These are phyloP conservation scores for Ophiostoma sp. DNA, from an alignment of 2,329 filamentous ascomycete genomes.

Conservation along the genomic window DNA sequence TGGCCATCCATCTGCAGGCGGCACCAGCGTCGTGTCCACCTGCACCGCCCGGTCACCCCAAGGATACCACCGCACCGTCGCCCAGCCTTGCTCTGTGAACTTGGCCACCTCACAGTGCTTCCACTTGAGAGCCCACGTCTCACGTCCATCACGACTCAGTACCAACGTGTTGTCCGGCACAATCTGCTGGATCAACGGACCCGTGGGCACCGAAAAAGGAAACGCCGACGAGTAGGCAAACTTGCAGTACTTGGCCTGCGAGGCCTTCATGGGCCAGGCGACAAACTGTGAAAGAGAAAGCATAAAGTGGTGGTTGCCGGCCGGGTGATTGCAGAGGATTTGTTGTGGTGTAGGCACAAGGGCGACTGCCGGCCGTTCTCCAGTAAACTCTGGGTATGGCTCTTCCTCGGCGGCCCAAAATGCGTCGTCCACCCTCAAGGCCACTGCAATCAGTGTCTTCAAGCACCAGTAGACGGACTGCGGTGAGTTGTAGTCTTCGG, in stretches of 20 bases:
- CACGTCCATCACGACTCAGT: constrained; percentile 31
- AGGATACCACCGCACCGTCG: constrained; percentile 30
- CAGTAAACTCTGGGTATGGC: constrained; percentile 32
- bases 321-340: constrained; percentile 41
- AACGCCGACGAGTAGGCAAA: constrained; percentile 47
- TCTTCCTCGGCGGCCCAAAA: constrained; percentile 50
- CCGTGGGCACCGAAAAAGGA: constrained; percentile 40
- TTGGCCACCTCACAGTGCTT: constrained; percentile 7
- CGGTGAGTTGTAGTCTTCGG: constrained; percentile 58
- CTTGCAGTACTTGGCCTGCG: constrained; percentile 43
- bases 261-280: constrained; percentile 38
- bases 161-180: constrained; percentile 32
- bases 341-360: constrained; percentile 50
- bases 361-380: constrained; percentile 28
- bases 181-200: constrained; percentile 36
- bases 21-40: constrained; percentile 41
- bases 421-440: constrained; percentile 38
- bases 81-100: not conserved
- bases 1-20: constrained; percentile 36
- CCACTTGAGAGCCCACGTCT: constrained; percentile 30
- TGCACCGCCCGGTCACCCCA: constrained; percentile 32
- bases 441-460: constrained; percentile 50
- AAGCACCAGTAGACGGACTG: constrained; percentile 57
- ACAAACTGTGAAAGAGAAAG: constrained; percentile 42
- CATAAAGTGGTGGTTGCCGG: constrained; percentile 40